Percentiles rank a stretch among this genome's conserved stretches.
Evolutionary conservation across 306 rosid species (phyloP).

Genomic region (Mimosa pudica): DNA sequence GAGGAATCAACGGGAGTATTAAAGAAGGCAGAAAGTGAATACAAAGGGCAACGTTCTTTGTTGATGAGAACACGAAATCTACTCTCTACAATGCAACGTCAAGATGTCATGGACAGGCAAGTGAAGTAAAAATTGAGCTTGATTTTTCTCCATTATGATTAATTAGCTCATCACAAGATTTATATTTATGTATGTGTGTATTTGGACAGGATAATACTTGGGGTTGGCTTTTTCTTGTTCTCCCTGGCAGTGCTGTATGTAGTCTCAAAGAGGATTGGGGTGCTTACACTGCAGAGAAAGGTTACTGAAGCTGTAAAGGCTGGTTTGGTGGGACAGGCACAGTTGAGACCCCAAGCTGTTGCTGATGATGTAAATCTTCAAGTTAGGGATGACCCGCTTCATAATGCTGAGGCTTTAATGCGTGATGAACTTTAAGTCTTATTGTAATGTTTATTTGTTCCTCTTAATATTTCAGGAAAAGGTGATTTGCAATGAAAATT

Average conservation of each 20-base stretch:
- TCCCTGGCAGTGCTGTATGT: conserved; percentile 80
- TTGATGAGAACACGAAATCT: conserved; percentile 78
- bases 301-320: conserved; percentile 84
- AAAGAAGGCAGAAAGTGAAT: conserved; percentile 83
- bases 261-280: conserved; percentile 78
- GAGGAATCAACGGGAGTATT: conserved; percentile 89
- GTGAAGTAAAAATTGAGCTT: background rate
- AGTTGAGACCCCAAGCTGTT: conserved; percentile 51
- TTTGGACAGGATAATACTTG: conserved; percentile 69
- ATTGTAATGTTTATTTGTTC: background rate
- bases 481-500: background rate
- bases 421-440: conserved; percentile 62
- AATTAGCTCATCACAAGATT: conserved; percentile 23
- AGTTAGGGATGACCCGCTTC: conserved; percentile 46
- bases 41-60: conserved; percentile 86
- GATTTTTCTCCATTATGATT: conserved; percentile 16
- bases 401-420: conserved; percentile 40
- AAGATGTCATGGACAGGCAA: conserved; percentile 90
- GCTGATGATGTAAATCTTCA: conserved; percentile 53
- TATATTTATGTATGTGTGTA: background rate
- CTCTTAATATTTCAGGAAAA: background rate
- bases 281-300: conserved; percentile 66
- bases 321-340: conserved; percentile 63
- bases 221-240: conserved; percentile 69
- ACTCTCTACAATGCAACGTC: conserved; percentile 92